phyloP scores from a whole-genome alignment of 345 rosid genomes.

The Citrus maxima region DNA sequence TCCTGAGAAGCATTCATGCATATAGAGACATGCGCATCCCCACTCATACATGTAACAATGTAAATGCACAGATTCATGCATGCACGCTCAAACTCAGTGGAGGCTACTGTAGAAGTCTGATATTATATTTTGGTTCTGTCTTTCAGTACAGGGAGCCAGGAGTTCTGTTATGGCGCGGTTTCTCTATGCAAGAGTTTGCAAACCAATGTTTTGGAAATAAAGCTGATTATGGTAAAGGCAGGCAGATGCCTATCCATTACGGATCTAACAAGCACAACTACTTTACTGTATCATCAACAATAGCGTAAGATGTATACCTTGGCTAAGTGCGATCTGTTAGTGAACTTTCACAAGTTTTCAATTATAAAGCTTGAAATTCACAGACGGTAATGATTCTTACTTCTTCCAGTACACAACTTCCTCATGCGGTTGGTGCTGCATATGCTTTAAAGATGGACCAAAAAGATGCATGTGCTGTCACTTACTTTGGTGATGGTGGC shows the following conservation, averaged over 20 bases:
- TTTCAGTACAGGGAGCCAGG: constrained; percentile 81
- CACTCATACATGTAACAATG: background rate
- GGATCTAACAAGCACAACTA: constrained; percentile 54
- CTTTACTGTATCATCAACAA: constrained; percentile 52
- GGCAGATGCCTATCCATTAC: constrained; percentile 64
- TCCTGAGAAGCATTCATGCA: background rate
- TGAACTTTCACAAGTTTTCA: background rate
- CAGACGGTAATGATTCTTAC: background rate
- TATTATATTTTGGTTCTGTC: constrained; percentile 10
- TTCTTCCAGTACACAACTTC: constrained; percentile 63
- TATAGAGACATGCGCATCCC: background rate
- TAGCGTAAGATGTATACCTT: constrained; percentile 42
- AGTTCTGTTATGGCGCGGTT: constrained; percentile 53
- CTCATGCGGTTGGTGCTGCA: constrained; percentile 88
- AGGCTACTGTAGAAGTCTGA: background rate
- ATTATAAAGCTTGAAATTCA: background rate
- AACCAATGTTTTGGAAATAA: constrained; percentile 49
- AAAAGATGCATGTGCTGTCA: constrained; percentile 67
- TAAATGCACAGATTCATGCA: background rate
- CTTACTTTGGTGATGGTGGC: constrained; percentile 83
- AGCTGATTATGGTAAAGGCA: constrained; percentile 51
- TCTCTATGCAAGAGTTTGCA: constrained; percentile 51
- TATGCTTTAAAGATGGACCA: constrained; percentile 83
- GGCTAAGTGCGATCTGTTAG: background rate
- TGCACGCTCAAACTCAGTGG: background rate